Evolutionary conservation across 768 basidiomycete species (phyloP).

Genomic region (Amanita exitialis): DNA sequence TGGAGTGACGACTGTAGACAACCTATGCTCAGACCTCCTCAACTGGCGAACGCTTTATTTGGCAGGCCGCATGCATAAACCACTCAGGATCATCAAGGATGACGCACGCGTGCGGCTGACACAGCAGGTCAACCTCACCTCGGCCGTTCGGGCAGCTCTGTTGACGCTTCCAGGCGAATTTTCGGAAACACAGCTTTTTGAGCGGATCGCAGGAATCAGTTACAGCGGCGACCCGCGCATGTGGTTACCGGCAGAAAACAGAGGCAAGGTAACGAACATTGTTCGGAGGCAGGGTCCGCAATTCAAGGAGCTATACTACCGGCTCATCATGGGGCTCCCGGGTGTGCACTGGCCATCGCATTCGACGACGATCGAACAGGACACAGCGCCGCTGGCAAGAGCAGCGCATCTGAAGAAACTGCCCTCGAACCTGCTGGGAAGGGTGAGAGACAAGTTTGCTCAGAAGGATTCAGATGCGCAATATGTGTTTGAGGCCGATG

Average conservation of each 20-base stretch:
- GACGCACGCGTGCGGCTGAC: slow-evolving; percentile 88
- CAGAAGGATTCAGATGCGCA: slow-evolving; percentile 17
- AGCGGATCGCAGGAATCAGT: slow-evolving; percentile 75
- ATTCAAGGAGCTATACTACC: slow-evolving; percentile 83
- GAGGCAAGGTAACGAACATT: slow-evolving; percentile 90
- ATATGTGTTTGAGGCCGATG: slow-evolving; percentile 44
- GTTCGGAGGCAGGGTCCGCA: slow-evolving; percentile 73
- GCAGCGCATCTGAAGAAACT: slow-evolving; percentile 72
- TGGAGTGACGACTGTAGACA: slow-evolving; percentile 87
- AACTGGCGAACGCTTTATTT: slow-evolving; percentile 93
- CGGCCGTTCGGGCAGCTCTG: slow-evolving; percentile 84
- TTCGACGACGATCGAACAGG: slow-evolving; percentile 57
- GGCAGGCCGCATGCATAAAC: slow-evolving; percentile 96
- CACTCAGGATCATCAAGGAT: slow-evolving; percentile 85
- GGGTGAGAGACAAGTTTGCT: slow-evolving; percentile 44
- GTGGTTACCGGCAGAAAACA: slow-evolving; percentile 90
- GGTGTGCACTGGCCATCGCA: slow-evolving; percentile 65
- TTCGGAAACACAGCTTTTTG: slow-evolving; percentile 73
- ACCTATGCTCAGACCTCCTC: slow-evolving; percentile 80
- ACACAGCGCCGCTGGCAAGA: slow-evolving; percentile 54
- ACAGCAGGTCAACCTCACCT: slow-evolving; percentile 88
- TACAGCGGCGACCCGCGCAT: slow-evolving; percentile 92
- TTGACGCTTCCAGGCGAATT: slow-evolving; percentile 80
- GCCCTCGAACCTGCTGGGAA: slow-evolving; percentile 52
- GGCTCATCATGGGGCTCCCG: slow-evolving; percentile 66